Conservation (phyloP, 257 asterid species). For the Solanum ahanhuiri region DNA sequence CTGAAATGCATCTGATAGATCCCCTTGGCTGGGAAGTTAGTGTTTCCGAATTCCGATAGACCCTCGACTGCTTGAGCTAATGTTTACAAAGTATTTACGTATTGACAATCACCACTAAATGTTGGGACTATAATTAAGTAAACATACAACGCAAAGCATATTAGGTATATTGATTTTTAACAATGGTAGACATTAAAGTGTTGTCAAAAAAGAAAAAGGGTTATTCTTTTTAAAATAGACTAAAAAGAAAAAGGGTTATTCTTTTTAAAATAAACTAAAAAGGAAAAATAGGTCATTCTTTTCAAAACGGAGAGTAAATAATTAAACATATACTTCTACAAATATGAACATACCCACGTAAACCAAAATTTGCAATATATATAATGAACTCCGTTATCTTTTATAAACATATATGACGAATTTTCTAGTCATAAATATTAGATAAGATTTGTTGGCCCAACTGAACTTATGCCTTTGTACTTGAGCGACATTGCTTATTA, state of each 20-base stretch:
- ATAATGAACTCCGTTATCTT: neutral
- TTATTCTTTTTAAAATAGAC: too few relatives aligned
- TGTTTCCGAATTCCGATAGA: neutral
- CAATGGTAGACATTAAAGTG: neutral
- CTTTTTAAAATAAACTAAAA: too few relatives aligned
- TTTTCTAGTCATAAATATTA: neutral
- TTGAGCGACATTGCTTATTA: too few relatives aligned
- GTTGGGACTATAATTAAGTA: neutral
- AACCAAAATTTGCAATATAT: neutral
- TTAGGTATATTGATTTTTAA: neutral
- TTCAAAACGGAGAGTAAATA: too few relatives aligned
- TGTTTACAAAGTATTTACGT: neutral
- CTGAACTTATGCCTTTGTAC: too few relatives aligned
- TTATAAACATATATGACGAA: neutral
- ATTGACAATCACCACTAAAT: neutral
- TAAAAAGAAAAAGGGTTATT: too few relatives aligned
- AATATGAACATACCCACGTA: neutral
- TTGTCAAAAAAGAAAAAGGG: too few relatives aligned
- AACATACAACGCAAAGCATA: neutral
- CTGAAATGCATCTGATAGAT: neutral
- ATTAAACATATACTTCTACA: neutral
- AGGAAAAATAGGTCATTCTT: too few relatives aligned
- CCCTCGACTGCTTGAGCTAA: neutral
- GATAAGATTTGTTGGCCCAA: too few relatives aligned
- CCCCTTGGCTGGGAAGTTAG: neutral